Percentiles rank a stretch among this genome's conserved stretches.
Conservation (phyloP, 495 filamentous ascomycete species). For the Penicillium longicatenatum region DNA sequence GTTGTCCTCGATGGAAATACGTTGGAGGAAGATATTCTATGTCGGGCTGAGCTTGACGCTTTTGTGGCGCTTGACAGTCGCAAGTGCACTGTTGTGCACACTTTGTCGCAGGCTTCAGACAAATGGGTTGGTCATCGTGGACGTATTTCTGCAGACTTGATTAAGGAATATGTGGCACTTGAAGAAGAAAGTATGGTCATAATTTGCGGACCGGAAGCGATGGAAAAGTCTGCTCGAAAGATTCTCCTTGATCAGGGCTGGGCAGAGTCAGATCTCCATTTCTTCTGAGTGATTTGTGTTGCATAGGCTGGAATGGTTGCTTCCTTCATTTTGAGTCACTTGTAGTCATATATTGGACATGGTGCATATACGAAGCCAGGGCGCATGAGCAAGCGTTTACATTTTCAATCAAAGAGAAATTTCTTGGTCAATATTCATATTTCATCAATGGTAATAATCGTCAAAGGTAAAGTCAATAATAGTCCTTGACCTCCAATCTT, state of each 20-base stretch:
- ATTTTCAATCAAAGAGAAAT: neutral
- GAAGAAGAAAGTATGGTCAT: conserved; percentile 66
- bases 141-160: conserved; percentile 62
- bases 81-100: conserved; percentile 70
- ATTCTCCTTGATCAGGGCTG: conserved; percentile 72
- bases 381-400: neutral
- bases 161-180: conserved; percentile 58
- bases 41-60: conserved; percentile 71
- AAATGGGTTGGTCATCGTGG: conserved; percentile 73
- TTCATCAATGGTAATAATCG: conserved; percentile 16
- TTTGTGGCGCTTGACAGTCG: conserved; percentile 52
- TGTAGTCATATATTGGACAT: neutral
- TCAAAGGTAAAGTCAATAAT: conserved; percentile 36
- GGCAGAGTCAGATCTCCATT: conserved; percentile 76
- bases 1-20: conserved; percentile 81
- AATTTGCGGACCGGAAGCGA: conserved; percentile 78
- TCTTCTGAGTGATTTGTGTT: conserved; percentile 60
- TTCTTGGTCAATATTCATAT: neutral
- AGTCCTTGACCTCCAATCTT: conserved; percentile 52
- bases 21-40: conserved; percentile 80
- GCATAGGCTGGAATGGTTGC: neutral
- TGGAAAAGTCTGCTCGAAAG: conserved; percentile 70
- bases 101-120: conserved; percentile 63
- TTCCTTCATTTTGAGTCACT: neutral
- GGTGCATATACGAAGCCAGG: neutral